These are phyloP conservation scores for Pseudocercospora eumusae DNA, from an alignment of 2,329 filamentous ascomycete genomes.

Conservation along the genomic window DNA sequence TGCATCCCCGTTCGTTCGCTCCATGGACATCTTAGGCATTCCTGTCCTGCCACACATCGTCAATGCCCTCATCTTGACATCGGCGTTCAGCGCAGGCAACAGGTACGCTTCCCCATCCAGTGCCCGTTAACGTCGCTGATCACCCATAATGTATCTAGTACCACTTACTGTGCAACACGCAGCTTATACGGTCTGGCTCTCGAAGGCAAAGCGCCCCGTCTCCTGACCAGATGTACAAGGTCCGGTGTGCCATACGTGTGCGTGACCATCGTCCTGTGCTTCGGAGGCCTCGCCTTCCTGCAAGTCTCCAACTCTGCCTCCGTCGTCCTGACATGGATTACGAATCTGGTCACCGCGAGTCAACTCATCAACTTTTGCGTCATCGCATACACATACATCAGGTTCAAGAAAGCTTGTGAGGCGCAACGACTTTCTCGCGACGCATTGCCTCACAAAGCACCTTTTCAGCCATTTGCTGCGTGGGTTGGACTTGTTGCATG, in stretches of 20 bases:
- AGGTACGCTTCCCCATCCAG: slow-evolving; percentile 44
- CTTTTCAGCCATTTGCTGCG: neutral
- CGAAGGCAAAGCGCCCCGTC: slow-evolving; percentile 62
- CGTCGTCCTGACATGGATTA: neutral
- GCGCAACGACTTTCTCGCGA: neutral
- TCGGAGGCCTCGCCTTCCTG: slow-evolving; percentile 70
- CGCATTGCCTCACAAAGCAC: neutral
- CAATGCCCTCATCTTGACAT: slow-evolving; percentile 68
- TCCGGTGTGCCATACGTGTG: slow-evolving; percentile 71
- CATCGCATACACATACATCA: slow-evolving; percentile 1
- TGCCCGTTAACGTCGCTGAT: neutral
- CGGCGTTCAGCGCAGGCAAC: slow-evolving; percentile 61
- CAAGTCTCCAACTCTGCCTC: slow-evolving; percentile 54
- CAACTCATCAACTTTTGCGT: slow-evolving; percentile 67
- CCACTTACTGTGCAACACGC: slow-evolving; percentile 51
- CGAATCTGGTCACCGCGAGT: slow-evolving; percentile 62
- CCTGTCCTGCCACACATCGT: slow-evolving; percentile 67
- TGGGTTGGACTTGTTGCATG: neutral
- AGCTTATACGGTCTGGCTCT: slow-evolving; percentile 58
- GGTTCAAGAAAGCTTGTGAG: neutral
- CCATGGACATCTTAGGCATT: slow-evolving; percentile 67
- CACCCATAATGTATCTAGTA: neutral
- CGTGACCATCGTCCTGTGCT: slow-evolving; percentile 63
- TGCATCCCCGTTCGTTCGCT: slow-evolving; percentile 63
- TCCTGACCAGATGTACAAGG: slow-evolving; percentile 47